Conservation (phyloP, 106 monocot species). For the Vanilla planifolia region DNA sequence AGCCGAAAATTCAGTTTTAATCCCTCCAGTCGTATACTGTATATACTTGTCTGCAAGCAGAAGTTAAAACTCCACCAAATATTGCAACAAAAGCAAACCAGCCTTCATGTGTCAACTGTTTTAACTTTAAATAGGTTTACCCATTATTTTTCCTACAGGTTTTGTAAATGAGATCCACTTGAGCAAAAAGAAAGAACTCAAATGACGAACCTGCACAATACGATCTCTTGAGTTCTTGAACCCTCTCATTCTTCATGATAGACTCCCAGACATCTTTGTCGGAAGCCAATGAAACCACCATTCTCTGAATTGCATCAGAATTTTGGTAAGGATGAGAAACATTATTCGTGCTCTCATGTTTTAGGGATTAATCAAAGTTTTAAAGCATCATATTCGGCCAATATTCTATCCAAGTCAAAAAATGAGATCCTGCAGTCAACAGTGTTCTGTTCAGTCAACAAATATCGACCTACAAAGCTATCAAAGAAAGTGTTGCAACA, state of each 20-base stretch:
- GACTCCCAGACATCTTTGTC: conserved; percentile 72
- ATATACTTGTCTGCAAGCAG: neutral
- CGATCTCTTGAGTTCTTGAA: conserved; percentile 44
- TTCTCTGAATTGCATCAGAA: conserved; percentile 23
- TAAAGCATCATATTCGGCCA: no score
- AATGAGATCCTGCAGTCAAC: no score
- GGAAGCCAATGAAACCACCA: conserved; percentile 46
- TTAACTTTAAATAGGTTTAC: neutral
- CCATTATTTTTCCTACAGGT: neutral
- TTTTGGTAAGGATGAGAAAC: neutral
- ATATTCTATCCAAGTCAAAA: no score
- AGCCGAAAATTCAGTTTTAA: neutral
- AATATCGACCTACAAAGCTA: no score
- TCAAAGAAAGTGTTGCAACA: no score
- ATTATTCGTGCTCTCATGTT: neutral
- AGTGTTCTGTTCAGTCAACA: no score
- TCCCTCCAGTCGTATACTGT: neutral
- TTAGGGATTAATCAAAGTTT: no score
- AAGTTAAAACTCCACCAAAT: no score
- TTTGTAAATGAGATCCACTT: neutral
- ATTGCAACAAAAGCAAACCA: no score
- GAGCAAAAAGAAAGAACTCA: neutral
- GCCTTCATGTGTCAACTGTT: no score
- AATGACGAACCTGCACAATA: conserved; percentile 33
- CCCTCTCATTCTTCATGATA: conserved; percentile 63